Percentiles rank a stretch among this genome's conserved stretches.
These are phyloP conservation scores for Boletellus sp. DNA, from an alignment of 768 basidiomycete genomes.

Conservation along the genomic window DNA sequence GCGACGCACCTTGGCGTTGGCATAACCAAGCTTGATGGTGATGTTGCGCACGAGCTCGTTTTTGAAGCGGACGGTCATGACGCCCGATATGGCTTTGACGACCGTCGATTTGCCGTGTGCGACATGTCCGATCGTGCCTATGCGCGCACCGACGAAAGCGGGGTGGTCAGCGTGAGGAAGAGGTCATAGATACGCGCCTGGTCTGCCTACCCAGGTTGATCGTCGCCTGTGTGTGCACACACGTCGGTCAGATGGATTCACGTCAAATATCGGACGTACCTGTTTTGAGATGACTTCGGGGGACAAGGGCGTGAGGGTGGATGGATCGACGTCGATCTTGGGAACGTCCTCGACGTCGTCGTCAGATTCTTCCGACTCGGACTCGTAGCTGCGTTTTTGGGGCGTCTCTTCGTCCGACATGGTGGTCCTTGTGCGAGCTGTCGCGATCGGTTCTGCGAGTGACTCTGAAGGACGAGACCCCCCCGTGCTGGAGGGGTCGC, in stretches of 20 bases:
- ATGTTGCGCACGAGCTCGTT: conserved; percentile 99
- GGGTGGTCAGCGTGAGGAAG: background rate
- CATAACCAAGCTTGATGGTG: conserved; percentile 98
- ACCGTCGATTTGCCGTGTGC: conserved; percentile 96
- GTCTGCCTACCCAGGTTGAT: conserved; percentile 74
- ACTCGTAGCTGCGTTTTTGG: conserved; percentile 61
- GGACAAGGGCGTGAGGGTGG: conserved; percentile 82
- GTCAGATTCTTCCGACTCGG: conserved; percentile 69
- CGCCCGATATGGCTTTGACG: conserved; percentile 97
- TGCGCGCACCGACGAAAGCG: conserved; percentile 3
- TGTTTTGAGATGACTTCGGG: conserved; percentile 91
- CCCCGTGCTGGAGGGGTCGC: conserved; percentile 1
- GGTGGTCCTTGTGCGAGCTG: conserved; percentile 8
- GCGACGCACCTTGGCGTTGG: conserved; percentile 87
- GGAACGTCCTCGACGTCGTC: conserved; percentile 52
- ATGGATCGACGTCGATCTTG: conserved; percentile 71
- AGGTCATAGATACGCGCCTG: background rate
- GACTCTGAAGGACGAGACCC: conserved; percentile 16
- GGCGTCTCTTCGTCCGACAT: conserved; percentile 72
- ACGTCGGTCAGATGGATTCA: background rate
- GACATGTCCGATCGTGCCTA: conserved; percentile 98
- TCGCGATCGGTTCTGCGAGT: conserved; percentile 11
- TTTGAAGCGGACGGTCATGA: conserved; percentile 98
- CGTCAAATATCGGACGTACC: conserved; percentile 40
- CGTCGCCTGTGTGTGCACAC: conserved; percentile 63